Conservation (phyloP, 495 filamentous ascomycete genomes). For the Parathielavia appendiculata region DNA sequence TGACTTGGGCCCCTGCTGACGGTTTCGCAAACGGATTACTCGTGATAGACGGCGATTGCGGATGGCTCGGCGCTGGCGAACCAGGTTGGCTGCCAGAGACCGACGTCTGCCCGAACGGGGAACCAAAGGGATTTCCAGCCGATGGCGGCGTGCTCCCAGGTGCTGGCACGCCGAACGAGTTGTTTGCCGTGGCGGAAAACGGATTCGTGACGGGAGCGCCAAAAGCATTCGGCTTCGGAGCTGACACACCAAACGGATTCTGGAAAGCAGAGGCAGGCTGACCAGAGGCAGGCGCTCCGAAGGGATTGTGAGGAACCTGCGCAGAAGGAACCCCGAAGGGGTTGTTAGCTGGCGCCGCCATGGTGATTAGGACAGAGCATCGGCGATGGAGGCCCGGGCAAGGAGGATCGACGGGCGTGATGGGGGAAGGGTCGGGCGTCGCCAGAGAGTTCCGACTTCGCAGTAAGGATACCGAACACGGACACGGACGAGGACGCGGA, state of each 20-base stretch:
- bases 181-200: slow-evolving; percentile 13
- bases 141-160: background rate
- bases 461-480: background rate
- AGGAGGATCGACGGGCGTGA: slow-evolving; percentile 2
- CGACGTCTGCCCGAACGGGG: slow-evolving; percentile 1
- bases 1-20: background rate
- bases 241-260: slow-evolving; percentile 13
- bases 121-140: slow-evolving; percentile 3
- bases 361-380: slow-evolving; percentile 24
- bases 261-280: slow-evolving; percentile 8
- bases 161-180: slow-evolving; percentile 1
- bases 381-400: slow-evolving; percentile 11
- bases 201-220: slow-evolving; percentile 17
- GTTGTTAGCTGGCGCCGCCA: slow-evolving; percentile 27
- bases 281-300: slow-evolving; percentile 6
- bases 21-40: slow-evolving; percentile 15
- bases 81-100: slow-evolving; percentile 12
- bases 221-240: slow-evolving; percentile 8
- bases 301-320: slow-evolving; percentile 11
- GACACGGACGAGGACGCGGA: background rate
- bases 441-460: background rate
- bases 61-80: slow-evolving; percentile 8
- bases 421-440: slow-evolving; percentile 2
- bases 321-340: slow-evolving; percentile 26
- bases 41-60: background rate